Evolutionary conservation across 495 filamentous ascomycete species (phyloP), one percentile per base, ranked within the genome.

Genomic region (Penicillium paradoxum): DNA sequence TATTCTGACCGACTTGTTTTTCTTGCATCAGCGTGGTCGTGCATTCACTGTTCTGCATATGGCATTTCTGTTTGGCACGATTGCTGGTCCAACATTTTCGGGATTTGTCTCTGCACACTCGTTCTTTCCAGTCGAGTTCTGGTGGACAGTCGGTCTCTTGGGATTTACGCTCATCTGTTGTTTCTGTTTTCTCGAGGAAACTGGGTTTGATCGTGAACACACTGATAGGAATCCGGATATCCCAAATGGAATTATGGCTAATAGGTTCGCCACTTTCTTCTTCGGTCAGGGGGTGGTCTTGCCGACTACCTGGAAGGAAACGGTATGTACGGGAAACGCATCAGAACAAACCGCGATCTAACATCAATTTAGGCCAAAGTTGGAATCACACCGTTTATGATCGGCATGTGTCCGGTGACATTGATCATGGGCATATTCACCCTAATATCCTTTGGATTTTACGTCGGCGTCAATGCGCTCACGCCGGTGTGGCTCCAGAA

Each of bases 171-270:
- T 73, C 15, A 60, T 78, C 17, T 58, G 71, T n/a, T 65, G 74
- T 8, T 72, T 79, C 30, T 37, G 66, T 25, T 73, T 74, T 48
- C 60, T 78, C 5, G 73, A 80, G 48, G 76, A 81, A 30, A 79
- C 76, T 0, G 60, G 59, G 0, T 74, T 62, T 41, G 54, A 65
- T 22, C 64, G 70, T 1, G 52, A 50, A 7, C 10, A 43, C 22
- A 19, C 56, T 9, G 51, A 56, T 1, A 58, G 45, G 11, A 60
- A 64, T n/a, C 62, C 62, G 0, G 27, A 56, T 6, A 45, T 60
- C 1, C 64, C 71, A 0, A 37, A 50, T 2, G 56, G 46, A 17
- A 71, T 69, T 49, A 14, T 76, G 11, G 58, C 66, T 0, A 75
- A 74, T 45, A 62, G 73, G 2, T 17, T 74, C n/a, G 70, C 67